These are phyloP conservation scores for Cynanchum wilfordii DNA, from an alignment of 257 asterid genomes.

Conservation along the genomic window DNA sequence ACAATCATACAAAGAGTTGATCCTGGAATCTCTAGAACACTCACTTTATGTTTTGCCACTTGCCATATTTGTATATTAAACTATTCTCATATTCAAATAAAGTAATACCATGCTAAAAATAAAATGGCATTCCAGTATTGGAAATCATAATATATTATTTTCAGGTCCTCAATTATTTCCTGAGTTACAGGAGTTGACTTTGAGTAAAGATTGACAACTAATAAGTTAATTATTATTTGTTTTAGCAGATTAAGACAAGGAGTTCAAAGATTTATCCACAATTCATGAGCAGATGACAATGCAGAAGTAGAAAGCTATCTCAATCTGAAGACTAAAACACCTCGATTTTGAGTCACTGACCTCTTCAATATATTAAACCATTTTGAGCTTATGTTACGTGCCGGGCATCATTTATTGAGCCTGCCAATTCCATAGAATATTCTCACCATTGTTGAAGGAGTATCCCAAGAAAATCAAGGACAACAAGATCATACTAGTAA, in stretches of 20 bases:
- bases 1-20: too few relatives aligned
- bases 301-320: background rate
- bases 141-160: background rate
- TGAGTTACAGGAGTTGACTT: slow-evolving; percentile 1
- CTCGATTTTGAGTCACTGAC: background rate
- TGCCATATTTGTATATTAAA: background rate
- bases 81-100: background rate
- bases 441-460: background rate
- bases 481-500: background rate
- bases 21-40: slow-evolving; percentile 4
- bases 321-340: background rate
- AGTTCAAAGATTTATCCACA: background rate
- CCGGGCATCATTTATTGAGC: background rate
- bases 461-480: too few relatives aligned
- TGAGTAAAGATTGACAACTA: background rate
- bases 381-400: background rate
- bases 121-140: background rate
- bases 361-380: background rate
- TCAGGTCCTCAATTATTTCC: slow-evolving; percentile 2
- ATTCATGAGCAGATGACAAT: background rate
- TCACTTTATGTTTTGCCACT: background rate
- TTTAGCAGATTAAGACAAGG: background rate
- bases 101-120: background rate
- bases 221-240: background rate
- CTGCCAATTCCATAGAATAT: background rate